Percentiles rank a stretch among this genome's conserved stretches.
phyloP scores from a whole-genome alignment of 352 stramenopile genomes.

The Peronospora belbahrii region DNA sequence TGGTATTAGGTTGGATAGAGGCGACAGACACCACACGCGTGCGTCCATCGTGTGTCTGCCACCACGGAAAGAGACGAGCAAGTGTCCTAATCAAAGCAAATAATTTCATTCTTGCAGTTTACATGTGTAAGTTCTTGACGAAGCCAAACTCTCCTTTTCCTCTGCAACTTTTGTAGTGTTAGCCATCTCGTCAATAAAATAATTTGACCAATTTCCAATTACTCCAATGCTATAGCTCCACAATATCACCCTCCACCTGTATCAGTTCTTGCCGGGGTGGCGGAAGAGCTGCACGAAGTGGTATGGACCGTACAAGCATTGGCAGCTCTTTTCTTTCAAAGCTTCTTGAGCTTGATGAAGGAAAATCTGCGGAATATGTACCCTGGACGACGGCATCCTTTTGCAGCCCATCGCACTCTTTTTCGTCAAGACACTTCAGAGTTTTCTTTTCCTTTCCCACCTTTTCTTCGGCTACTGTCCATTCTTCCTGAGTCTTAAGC shows the following conservation, averaged over 20 bases:
- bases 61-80: neutral
- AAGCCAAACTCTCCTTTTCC: slow-evolving; percentile 4
- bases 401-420: neutral
- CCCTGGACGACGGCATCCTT: slow-evolving; percentile 1
- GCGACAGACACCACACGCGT: slow-evolving; percentile 2
- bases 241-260: slow-evolving; percentile 52
- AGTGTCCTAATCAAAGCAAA: slow-evolving; percentile 23
- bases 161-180: neutral
- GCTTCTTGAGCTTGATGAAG: slow-evolving; percentile 9
- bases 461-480: neutral
- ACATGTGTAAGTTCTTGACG: neutral
- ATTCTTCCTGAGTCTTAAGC: neutral
- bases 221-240: slow-evolving; percentile 33
- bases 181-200: slow-evolving; percentile 15
- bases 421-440: neutral
- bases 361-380: slow-evolving; percentile 4
- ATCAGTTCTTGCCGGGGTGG: slow-evolving; percentile 37
- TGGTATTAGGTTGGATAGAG: slow-evolving; percentile 24
- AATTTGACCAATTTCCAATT: neutral
- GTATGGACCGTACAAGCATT: slow-evolving; percentile 24
- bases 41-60: neutral
- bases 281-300: slow-evolving; percentile 27
- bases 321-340: slow-evolving; percentile 23
- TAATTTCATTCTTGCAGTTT: slow-evolving; percentile 20
- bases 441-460: slow-evolving; percentile 1